These are phyloP conservation scores for Colletotrichum abscissum DNA, from an alignment of 2,329 filamentous ascomycete species.

Conservation along the genomic window DNA sequence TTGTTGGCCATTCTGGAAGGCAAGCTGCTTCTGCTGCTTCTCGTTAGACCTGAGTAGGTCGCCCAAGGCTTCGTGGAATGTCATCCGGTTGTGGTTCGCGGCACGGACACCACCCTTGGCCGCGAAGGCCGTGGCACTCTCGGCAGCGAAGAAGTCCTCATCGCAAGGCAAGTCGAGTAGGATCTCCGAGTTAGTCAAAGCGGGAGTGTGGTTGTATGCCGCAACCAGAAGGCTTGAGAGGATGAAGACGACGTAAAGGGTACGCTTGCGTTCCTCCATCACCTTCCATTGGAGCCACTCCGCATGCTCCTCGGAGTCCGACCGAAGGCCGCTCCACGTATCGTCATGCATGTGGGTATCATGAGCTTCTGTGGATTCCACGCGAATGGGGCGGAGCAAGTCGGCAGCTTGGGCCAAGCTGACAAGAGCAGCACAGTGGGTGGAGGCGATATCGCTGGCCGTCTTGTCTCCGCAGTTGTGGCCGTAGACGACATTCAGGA, in stretches of 20 bases:
- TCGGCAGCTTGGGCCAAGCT: constrained; percentile 92
- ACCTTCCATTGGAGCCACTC: constrained; percentile 93
- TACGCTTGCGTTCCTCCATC: constrained; percentile 90
- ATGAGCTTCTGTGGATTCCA: constrained; percentile 58
- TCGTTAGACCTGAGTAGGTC: constrained; percentile 83
- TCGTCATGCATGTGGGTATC: constrained; percentile 70
- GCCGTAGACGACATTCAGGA: constrained; percentile 94
- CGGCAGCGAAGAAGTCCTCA: constrained; percentile 89
- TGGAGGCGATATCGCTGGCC: constrained; percentile 90
- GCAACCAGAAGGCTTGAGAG: constrained; percentile 91
- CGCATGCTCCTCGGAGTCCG: constrained; percentile 68
- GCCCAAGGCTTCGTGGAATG: constrained; percentile 85
- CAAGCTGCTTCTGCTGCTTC: constrained; percentile 68
- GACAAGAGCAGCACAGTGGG: constrained; percentile 89
- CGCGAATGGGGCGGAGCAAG: constrained; percentile 62
- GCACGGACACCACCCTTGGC: constrained; percentile 78
- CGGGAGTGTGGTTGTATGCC: constrained; percentile 92
- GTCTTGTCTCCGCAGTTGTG: constrained; percentile 94
- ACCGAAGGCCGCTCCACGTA: constrained; percentile 56
- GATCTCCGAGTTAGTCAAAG: constrained; percentile 94
- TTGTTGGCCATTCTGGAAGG: constrained; percentile 52
- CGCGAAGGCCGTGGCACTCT: constrained; percentile 84
- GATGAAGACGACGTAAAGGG: constrained; percentile 90
- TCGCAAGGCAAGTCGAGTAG: constrained; percentile 90
- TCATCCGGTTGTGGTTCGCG: constrained; percentile 76